phyloP scores from a whole-genome alignment of 169 alveolate species.

The Eimeria sp. region DNA sequence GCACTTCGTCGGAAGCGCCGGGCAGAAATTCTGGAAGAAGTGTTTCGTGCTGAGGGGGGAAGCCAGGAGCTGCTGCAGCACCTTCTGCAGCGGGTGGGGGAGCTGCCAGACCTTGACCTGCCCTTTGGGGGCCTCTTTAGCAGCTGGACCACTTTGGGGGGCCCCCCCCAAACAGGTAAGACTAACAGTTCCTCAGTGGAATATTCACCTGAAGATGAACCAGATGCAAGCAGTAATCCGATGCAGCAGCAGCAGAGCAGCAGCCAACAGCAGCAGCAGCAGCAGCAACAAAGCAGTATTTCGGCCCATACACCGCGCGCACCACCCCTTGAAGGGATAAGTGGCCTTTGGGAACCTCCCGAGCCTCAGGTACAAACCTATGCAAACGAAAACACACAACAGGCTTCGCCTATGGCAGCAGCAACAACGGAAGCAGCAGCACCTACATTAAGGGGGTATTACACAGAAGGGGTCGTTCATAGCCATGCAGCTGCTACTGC shows the following conservation, averaged over 20 bases:
- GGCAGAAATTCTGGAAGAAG: background rate
- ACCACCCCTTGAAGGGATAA: background rate
- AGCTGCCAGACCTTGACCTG: constrained; percentile 31
- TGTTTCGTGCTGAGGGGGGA: constrained; percentile 48
- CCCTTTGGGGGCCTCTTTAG: constrained; percentile 3
- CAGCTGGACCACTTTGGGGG: background rate
- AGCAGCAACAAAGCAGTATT: background rate
- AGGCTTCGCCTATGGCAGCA: background rate
- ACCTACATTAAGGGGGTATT: background rate
- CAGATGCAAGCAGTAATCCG: background rate
- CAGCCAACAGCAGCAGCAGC: constrained; percentile 14
- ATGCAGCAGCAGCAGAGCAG: constrained; percentile 16
- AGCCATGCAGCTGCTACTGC: background rate
- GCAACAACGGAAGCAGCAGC: background rate
- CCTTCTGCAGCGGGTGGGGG: constrained; percentile 50
- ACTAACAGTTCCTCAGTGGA: background rate
- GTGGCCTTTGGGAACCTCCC: background rate
- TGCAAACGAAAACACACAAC: background rate
- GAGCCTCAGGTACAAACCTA: background rate
- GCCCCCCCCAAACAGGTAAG: background rate
- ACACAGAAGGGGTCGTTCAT: background rate
- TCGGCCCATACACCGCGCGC: background rate
- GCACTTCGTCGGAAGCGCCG: constrained; percentile 3
- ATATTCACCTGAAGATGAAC: background rate
- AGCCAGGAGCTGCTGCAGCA: constrained; percentile 20